A percentile compares a stretch with the other conserved stretches of the same genome.
Conservation (phyloP, 805 yeast genomes). For the Candida succiphila region DNA sequence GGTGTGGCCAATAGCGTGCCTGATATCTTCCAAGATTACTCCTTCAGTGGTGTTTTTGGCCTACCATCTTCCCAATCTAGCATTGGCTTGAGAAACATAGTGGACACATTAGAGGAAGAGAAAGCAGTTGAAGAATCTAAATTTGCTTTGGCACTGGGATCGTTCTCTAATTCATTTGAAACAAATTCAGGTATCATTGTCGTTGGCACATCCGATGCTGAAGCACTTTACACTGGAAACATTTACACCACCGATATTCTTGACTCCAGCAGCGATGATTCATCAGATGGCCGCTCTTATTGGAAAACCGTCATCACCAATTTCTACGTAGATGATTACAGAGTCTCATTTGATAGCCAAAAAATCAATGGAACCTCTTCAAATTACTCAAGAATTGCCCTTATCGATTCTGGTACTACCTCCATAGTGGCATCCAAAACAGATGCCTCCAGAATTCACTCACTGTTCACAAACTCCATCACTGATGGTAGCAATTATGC, state of each 20-base stretch:
- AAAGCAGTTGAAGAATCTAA: slow-evolving; percentile 25
- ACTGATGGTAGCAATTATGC: slow-evolving; percentile 60
- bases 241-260: slow-evolving; percentile 29
- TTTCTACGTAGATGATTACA: slow-evolving; percentile 24
- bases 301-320: slow-evolving; percentile 41
- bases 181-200: slow-evolving; percentile 32
- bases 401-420: slow-evolving; percentile 62
- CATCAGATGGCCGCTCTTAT: slow-evolving; percentile 29
- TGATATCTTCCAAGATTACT: slow-evolving; percentile 37
- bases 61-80: slow-evolving; percentile 36
- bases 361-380: slow-evolving; percentile 8
- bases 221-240: slow-evolving; percentile 27
- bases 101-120: slow-evolving; percentile 26
- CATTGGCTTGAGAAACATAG: slow-evolving; percentile 26
- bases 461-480: slow-evolving; percentile 36
- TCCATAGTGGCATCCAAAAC: slow-evolving; percentile 42
- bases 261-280: slow-evolving; percentile 12
- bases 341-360: slow-evolving; percentile 22
- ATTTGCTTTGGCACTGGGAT: slow-evolving; percentile 38
- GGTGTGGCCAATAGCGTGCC: slow-evolving; percentile 49
- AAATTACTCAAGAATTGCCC: slow-evolving; percentile 27
- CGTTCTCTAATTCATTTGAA: slow-evolving; percentile 8
- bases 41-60: slow-evolving; percentile 53
- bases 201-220: slow-evolving; percentile 29
- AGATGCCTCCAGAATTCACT: slow-evolving; percentile 46